These are phyloP conservation scores for Clitoria ternatea DNA, from an alignment of 306 rosid species.

Conservation along the genomic window DNA sequence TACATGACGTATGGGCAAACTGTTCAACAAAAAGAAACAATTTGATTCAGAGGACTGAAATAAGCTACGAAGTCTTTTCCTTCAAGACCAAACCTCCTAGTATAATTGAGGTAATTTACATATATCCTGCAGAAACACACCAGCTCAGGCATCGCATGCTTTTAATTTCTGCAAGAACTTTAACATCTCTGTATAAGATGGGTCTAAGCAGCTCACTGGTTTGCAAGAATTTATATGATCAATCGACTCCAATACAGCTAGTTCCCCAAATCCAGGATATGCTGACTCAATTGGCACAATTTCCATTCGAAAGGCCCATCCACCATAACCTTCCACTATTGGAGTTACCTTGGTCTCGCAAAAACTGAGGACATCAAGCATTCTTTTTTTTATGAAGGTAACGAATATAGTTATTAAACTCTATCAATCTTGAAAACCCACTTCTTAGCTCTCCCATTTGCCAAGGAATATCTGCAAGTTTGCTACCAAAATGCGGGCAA, in stretches of 20 bases:
- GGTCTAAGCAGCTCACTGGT: slow-evolving; percentile 72
- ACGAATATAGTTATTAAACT: slow-evolving; percentile 85
- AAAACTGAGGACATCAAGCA: slow-evolving; percentile 86
- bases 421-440: slow-evolving; percentile 75
- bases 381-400: slow-evolving; percentile 74
- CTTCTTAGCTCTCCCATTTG: slow-evolving; percentile 97
- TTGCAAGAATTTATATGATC: slow-evolving; percentile 97
- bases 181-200: slow-evolving; percentile 75
- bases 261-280: slow-evolving; percentile 95
- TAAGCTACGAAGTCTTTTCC: no score
- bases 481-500: slow-evolving; percentile 99
- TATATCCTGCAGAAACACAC: background rate
- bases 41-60: no score
- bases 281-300: slow-evolving; percentile 98
- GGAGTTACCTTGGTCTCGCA: slow-evolving; percentile 99
- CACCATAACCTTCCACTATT: slow-evolving; percentile 96
- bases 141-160: slow-evolving; percentile 28
- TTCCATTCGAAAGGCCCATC: slow-evolving; percentile 97
- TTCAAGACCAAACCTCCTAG: no score
- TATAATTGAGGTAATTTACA: slow-evolving; percentile 22
- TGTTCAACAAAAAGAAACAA: no score
- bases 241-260: slow-evolving; percentile 92
- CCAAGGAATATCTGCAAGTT: slow-evolving; percentile 98
- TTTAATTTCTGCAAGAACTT: slow-evolving; percentile 72
- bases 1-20: no score